Evolutionary conservation across 176 grass and related monocot genomes (phyloP), one percentile per base, ranked within the genome.

Genomic region (Oryza coarctata): DNA sequence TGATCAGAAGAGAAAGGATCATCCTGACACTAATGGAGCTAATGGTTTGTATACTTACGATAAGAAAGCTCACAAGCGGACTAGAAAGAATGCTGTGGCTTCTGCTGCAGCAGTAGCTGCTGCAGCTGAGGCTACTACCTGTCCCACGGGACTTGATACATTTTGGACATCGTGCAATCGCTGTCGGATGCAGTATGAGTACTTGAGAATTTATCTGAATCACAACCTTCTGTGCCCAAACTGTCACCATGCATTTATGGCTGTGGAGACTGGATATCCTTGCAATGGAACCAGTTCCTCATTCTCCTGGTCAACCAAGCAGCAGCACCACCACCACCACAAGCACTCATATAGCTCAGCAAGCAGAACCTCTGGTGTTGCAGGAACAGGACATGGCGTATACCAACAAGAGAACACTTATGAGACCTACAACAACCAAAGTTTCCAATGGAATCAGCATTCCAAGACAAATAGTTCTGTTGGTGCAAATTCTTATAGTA

Each of bases 91-190:
- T 82, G 78, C 82, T 13, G 41, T 57, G 1, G 68, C 60, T 38
- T 36, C 74, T 17, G 61, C 57, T 29, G 74, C 49, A 36, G 73
- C 74, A 62, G 68, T 83, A 28, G 58, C 74, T 12, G 60, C 34
- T 29, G 73, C 60, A 82, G 78, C 39, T 11, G 58, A 83, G 73
- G 64, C 47, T 63, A 77, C 74, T 78, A 73, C 86, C 29, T 75
- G 34, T 29, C 75, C 76, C 4, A 32, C 55, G 14, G 88, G 76
- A 30, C 61, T 75, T 26, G 66, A 85, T 8, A 94, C 87, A 26
- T 94, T 94, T 65, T 91, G 92, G 92, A 94, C 89, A 34, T 94
- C 92, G 60, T 94, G 92, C 89, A 87, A 89, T 35, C 22, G 87
- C 45, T 94, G 92, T 47, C 72, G 89, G 28, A 94, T 92, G 89